These are phyloP conservation scores for Biscogniauxia sp. DNA, from an alignment of 2,329 filamentous ascomycete genomes.

Conservation along the genomic window DNA sequence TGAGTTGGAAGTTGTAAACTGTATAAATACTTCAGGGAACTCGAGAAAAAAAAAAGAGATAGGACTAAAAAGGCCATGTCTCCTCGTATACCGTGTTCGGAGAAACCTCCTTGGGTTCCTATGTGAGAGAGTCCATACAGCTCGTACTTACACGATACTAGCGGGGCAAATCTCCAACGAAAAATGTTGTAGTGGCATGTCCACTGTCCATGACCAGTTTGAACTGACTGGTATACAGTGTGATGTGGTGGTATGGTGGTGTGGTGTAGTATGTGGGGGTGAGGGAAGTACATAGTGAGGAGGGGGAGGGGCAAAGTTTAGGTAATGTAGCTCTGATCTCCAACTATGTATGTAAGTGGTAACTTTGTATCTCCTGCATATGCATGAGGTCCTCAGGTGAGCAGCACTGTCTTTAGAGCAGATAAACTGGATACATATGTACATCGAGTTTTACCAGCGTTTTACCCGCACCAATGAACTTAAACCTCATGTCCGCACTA, in stretches of 20 bases:
- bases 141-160: conserved; percentile 14
- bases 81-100: conserved; percentile 13
- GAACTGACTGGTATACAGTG: not conserved
- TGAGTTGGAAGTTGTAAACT: not conserved
- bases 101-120: conserved; percentile 11
- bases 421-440: not conserved
- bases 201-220: conserved; percentile 4
- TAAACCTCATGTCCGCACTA: not conserved
- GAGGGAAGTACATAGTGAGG: too few relatives aligned
- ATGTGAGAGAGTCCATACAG: conserved; percentile 3
- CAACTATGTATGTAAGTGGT: too few relatives aligned
- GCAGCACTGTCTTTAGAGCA: not conserved
- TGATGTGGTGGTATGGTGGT: too few relatives aligned
- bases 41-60: conserved; percentile 8
- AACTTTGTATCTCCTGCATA: too few relatives aligned
- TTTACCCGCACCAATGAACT: conserved; percentile 23
- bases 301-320: too few relatives aligned
- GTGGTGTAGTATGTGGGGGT: too few relatives aligned
- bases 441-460: conserved; percentile 5
- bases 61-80: conserved; percentile 7
- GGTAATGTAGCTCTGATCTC: too few relatives aligned
- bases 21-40: conserved; percentile 3
- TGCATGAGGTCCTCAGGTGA: too few relatives aligned
- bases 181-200: conserved; percentile 16
- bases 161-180: conserved; percentile 11